Conservation (phyloP, 2,329 filamentous ascomycete species). For the Aspergillus hortae region DNA sequence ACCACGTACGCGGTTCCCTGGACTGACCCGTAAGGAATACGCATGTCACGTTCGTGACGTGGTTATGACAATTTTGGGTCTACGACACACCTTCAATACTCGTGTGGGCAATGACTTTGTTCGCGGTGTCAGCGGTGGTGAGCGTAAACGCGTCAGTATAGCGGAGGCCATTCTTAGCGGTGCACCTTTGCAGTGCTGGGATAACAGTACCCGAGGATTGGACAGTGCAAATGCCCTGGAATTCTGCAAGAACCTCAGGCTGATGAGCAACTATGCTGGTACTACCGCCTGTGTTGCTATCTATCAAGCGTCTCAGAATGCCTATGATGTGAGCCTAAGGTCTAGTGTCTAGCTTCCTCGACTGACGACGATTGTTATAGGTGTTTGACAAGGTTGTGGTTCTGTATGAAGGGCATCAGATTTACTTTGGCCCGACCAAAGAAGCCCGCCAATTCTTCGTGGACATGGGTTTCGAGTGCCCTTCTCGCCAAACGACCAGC, state of each 20-base stretch:
- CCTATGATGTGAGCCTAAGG: constrained; percentile 43
- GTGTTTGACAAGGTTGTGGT: constrained; percentile 1
- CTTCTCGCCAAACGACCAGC: constrained; percentile 2
- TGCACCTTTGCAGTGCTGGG: constrained; percentile 47
- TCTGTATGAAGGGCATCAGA: neutral
- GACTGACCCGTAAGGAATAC: constrained; percentile 42
- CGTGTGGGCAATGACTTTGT: constrained; percentile 54
- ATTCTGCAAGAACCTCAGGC: constrained; percentile 52
- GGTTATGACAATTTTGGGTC: constrained; percentile 43
- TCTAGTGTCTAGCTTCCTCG: neutral
- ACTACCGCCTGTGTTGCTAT: constrained; percentile 55
- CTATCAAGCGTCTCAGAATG: constrained; percentile 50
- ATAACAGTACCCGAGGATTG: constrained; percentile 50
- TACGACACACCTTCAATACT: constrained; percentile 50
- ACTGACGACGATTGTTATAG: neutral
- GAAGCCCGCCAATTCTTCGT: constrained; percentile 2
- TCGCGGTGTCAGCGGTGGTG: constrained; percentile 60
- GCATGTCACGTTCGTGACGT: constrained; percentile 43
- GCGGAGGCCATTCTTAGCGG: constrained; percentile 51
- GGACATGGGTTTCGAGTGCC: constrained; percentile 4
- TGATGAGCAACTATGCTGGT: constrained; percentile 49
- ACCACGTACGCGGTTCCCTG: constrained; percentile 41
- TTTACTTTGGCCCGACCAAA: constrained; percentile 1
- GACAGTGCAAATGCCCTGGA: constrained; percentile 56
- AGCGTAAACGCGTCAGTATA: constrained; percentile 60